A percentile compares a stretch with the other conserved stretches of the same genome.
Conservation (phyloP, 345 rosid genomes). For the Punica granatum region DNA sequence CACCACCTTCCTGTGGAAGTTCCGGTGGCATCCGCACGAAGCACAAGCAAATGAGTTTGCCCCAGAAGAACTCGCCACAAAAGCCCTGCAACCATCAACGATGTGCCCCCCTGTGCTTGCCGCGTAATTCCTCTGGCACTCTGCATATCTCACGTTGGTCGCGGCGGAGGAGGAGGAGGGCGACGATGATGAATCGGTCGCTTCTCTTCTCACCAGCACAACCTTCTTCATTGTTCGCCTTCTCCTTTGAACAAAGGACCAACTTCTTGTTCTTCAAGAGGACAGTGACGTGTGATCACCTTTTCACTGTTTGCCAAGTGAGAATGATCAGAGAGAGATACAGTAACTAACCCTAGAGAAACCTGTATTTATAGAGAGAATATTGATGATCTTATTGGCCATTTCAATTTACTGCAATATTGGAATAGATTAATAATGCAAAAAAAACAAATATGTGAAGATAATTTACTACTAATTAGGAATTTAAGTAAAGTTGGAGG, state of each 20-base stretch:
- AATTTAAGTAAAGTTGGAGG: too few species aligned
- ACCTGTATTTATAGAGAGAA: constrained; percentile 1
- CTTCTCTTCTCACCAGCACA: constrained; percentile 1
- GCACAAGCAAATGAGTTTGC: constrained; percentile 7
- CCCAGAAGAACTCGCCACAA: neutral
- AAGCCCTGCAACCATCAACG: constrained; percentile 13
- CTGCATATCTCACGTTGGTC: constrained; percentile 8
- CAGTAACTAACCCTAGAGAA: neutral
- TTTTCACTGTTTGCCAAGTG: neutral
- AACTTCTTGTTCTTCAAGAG: neutral
- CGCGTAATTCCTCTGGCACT: constrained; percentile 18
- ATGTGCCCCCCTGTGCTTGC: constrained; percentile 11
- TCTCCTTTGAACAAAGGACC: neutral
- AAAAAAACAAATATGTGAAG: too few species aligned
- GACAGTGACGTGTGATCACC: neutral
- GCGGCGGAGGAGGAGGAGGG: neutral
- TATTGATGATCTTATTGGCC: too few species aligned
- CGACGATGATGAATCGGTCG: neutral
- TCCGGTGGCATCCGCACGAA: constrained; percentile 17
- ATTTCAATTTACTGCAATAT: too few species aligned
- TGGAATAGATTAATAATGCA: too few species aligned
- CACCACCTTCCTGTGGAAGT: constrained; percentile 17
- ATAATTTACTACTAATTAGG: too few species aligned
- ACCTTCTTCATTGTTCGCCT: neutral
- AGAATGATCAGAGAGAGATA: neutral